Base-by-base conservation (phyloP, 106 monocot genomes). In the Narthecium ossifragum region DNA sequence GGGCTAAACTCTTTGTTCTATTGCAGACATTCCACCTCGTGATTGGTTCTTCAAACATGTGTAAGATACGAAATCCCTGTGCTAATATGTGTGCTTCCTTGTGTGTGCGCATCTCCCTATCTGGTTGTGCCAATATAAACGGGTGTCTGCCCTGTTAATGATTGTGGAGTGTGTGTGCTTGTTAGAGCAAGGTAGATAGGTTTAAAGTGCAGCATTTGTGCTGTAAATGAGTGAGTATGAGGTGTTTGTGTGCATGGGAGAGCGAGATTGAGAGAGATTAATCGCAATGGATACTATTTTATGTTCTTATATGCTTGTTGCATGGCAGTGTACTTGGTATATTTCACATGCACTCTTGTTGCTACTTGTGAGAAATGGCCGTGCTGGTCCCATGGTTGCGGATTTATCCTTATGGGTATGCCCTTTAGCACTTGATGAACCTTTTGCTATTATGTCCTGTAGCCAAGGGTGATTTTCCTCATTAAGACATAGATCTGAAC, bases 391-490 rank as follows among this genome's bases (percentile, higher is more conserved):
- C 64, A 74, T 78, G 86, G 80, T 54, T 96, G 83, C 71, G 96
- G 90, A 55, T 96, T 96, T 67, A 58, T 96, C 46, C 83, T 96
- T 26, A 90, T 96, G 83, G 90, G 96, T 96, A 83, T 57, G 64
- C 68, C 48, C 38, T 67, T 11, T 55, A 38, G 8, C 27, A 1
- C 15, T 29, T 2, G 26, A 28, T 54, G 11, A 18, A 2, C 8
- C 5, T 36, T 34, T 22, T 57, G 36, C 17, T 32, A 34, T 36
- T 15, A 57, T 27, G 20, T 36, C 12, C 30, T 13, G 4, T 43
- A 4, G 5, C 18, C 43, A 43, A 13, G 15, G 12, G 15, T 3
- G 9, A 43, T 43, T 18, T 43, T 10, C 9, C 43, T 43, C n/a
- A 43, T 18, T 43, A 18, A 43, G 18, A 43, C 18, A 17, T 43